Conservation (phyloP, 768 basidiomycete species). For the Candolleomyces aberdarensis region DNA sequence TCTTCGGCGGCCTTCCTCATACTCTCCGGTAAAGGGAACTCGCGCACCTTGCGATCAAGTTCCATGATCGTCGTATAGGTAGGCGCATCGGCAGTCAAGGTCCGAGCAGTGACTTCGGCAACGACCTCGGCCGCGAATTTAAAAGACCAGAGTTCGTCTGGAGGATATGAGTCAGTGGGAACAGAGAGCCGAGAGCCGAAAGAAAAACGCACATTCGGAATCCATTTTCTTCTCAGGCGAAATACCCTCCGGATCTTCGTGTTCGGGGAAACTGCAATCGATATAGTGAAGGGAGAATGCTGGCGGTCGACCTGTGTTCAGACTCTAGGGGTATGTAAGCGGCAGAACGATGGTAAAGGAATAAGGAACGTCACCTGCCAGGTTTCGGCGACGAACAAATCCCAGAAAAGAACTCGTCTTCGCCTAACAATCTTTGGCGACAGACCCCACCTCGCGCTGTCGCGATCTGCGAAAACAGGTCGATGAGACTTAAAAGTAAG, state of each 20-base stretch:
- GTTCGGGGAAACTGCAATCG: constrained; percentile 61
- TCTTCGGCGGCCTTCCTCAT: constrained; percentile 27
- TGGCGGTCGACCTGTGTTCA: constrained; percentile 70
- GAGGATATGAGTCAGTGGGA: neutral
- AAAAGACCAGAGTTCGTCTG: constrained; percentile 61
- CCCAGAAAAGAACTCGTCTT: constrained; percentile 73
- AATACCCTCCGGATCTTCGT: constrained; percentile 23
- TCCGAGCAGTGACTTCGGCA: constrained; percentile 58
- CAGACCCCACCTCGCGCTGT: constrained; percentile 64
- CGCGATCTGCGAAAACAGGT: constrained; percentile 45
- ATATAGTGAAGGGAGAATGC: constrained; percentile 62
- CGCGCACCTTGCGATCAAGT: constrained; percentile 64
- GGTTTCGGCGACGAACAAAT: constrained; percentile 67
- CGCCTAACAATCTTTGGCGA: constrained; percentile 59
- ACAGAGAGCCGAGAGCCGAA: neutral
- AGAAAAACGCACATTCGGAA: constrained; percentile 26
- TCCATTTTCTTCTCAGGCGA: constrained; percentile 22
- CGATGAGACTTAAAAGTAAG: neutral
- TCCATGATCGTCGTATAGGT: constrained; percentile 65
- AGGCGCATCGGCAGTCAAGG: constrained; percentile 62
- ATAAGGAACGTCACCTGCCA: constrained; percentile 51
- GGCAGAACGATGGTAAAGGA: neutral
- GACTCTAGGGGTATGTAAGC: constrained; percentile 39
- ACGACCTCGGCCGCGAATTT: constrained; percentile 66
- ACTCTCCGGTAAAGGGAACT: constrained; percentile 54